phyloP scores from a whole-genome alignment of 805 yeast genomes.

The Myxozyma kluyveri region DNA sequence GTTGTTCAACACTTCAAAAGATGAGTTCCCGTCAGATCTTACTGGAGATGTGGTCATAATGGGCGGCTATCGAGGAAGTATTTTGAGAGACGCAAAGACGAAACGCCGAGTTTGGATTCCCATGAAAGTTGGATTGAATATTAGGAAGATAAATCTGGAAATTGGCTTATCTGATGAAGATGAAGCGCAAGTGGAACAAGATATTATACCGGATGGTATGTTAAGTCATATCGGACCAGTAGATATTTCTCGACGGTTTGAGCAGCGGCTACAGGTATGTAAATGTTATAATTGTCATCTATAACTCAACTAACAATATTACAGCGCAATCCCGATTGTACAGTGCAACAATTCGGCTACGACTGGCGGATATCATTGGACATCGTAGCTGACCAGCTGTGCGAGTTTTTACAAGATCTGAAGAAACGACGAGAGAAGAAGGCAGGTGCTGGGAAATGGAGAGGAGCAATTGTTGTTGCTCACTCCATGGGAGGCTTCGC shows the following conservation, averaged over 20 bases:
- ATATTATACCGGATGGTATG: constrained; percentile 71
- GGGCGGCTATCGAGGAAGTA: constrained; percentile 89
- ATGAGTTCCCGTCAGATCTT: constrained; percentile 41
- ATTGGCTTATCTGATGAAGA: constrained; percentile 73
- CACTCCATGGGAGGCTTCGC: constrained; percentile 95
- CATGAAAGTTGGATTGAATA: constrained; percentile 72
- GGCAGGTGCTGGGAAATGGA: constrained; percentile 42
- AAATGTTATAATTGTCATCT: not conserved
- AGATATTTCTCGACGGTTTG: constrained; percentile 65
- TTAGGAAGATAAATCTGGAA: constrained; percentile 63
- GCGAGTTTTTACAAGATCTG: constrained; percentile 48
- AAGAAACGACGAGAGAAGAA: constrained; percentile 36
- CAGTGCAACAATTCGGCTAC: constrained; percentile 76
- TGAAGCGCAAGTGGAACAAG: constrained; percentile 53
- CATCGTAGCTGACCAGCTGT: constrained; percentile 52
- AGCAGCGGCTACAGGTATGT: constrained; percentile 46
- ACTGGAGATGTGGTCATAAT: constrained; percentile 77
- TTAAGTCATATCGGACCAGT: constrained; percentile 83
- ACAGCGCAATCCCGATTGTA: constrained; percentile 45
- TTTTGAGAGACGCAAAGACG: constrained; percentile 63
- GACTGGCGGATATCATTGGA: constrained; percentile 85
- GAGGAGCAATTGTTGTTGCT: constrained; percentile 69
- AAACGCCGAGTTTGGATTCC: constrained; percentile 81
- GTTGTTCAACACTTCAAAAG: constrained; percentile 31
- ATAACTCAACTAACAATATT: not conserved